These are phyloP conservation scores for Alloteropsis semialata DNA, from an alignment of 176 grass and related monocot species.

Conservation along the genomic window DNA sequence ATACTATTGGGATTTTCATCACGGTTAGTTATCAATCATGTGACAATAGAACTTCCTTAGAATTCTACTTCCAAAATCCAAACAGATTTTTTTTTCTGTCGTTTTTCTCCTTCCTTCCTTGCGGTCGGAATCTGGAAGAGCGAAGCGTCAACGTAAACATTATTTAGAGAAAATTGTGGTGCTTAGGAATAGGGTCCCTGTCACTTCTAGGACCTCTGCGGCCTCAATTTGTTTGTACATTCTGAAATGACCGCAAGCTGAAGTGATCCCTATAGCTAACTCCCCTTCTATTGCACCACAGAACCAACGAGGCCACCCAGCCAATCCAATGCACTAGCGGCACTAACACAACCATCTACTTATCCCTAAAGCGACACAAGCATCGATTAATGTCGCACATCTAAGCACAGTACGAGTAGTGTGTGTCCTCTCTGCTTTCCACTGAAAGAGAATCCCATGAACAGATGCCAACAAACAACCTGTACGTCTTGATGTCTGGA, in stretches of 20 bases:
- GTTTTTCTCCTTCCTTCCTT: too few relatives aligned
- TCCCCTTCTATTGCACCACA: neutral
- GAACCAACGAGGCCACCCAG: neutral
- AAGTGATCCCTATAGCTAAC: neutral
- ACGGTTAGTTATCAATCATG: neutral
- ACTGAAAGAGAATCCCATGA: neutral
- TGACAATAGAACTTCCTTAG: too few relatives aligned
- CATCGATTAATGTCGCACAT: neutral
- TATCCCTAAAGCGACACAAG: too few relatives aligned
- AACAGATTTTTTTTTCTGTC: too few relatives aligned
- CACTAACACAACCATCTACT: too few relatives aligned
- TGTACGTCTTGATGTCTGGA: neutral
- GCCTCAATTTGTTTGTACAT: neutral
- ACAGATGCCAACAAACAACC: neutral
- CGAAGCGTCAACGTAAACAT: neutral
- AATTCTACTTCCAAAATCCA: too few relatives aligned
- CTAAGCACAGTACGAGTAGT: neutral
- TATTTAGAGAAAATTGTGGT: neutral
- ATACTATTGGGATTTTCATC: too few relatives aligned
- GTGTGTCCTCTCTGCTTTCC: neutral
- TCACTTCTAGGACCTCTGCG: neutral
- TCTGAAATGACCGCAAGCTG: neutral
- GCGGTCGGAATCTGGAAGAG: too few relatives aligned
- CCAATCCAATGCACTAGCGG: neutral
- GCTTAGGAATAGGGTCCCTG: neutral